Percentiles rank a stretch among this genome's conserved stretches.
These are phyloP conservation scores for Cystobasidium pallidum DNA, from an alignment of 1,284 basidiomycete genomes.

Conservation along the genomic window DNA sequence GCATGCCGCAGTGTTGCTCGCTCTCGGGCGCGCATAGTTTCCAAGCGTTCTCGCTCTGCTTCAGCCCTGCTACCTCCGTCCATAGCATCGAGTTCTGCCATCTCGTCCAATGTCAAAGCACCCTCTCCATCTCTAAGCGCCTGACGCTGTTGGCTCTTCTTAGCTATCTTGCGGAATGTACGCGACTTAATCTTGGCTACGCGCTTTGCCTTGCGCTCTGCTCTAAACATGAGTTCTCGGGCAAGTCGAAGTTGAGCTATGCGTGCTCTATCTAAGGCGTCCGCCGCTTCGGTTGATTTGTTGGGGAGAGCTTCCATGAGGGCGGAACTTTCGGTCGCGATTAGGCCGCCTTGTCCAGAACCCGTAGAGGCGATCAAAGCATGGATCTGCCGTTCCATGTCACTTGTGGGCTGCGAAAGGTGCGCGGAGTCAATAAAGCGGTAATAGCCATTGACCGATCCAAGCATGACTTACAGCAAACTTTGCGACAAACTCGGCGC, in stretches of 20 bases:
- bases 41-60: constrained; percentile 68
- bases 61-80: constrained; percentile 64
- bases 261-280: constrained; percentile 58
- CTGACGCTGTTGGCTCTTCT: constrained; percentile 68
- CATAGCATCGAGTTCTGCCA: constrained; percentile 58
- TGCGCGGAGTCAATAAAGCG: no score
- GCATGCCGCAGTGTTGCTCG: constrained; percentile 81
- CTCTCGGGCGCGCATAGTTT: constrained; percentile 78
- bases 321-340: constrained; percentile 47
- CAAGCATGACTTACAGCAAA: constrained; percentile 52
- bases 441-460: no score
- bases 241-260: constrained; percentile 80
- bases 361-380: constrained; percentile 55
- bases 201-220: constrained; percentile 81
- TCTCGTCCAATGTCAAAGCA: constrained; percentile 59
- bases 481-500: constrained; percentile 72
- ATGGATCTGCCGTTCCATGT: constrained; percentile 53
- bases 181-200: constrained; percentile 96
- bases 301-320: constrained; percentile 40
- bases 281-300: constrained; percentile 40
- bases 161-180: constrained; percentile 81
- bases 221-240: constrained; percentile 91
- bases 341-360: constrained; percentile 51
- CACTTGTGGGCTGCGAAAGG: constrained; percentile 46
- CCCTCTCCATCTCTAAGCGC: constrained; percentile 61